phyloP scores from a whole-genome alignment of 2,329 filamentous ascomycete genomes.

The Arthrobotrys conoides region DNA sequence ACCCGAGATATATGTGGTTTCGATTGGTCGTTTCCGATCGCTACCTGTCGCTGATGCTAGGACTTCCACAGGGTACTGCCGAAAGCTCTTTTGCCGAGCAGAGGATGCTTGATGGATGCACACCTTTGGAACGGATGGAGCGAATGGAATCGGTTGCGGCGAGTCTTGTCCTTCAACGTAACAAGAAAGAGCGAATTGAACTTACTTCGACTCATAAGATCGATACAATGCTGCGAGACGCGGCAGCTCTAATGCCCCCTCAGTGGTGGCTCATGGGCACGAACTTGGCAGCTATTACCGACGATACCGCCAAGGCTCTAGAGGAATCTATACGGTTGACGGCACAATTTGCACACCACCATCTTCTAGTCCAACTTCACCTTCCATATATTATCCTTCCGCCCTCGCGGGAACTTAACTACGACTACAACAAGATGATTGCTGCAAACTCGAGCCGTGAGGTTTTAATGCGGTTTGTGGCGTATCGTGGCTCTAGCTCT shows the following conservation, averaged over 20 bases:
- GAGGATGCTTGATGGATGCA: constrained; percentile 64
- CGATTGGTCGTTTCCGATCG: constrained; percentile 69
- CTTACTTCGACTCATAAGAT: constrained; percentile 69
- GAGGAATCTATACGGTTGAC: constrained; percentile 67
- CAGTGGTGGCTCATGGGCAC: constrained; percentile 70
- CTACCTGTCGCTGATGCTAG: constrained; percentile 70
- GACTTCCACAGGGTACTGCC: constrained; percentile 68
- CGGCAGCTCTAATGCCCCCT: constrained; percentile 67
- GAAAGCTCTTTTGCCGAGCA: constrained; percentile 67
- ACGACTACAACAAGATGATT: constrained; percentile 70
- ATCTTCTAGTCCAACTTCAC: constrained; percentile 71
- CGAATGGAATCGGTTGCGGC: constrained; percentile 69
- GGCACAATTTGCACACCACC: constrained; percentile 71
- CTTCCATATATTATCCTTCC: constrained; percentile 72
- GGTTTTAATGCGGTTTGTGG: constrained; percentile 70
- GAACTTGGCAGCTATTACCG: constrained; percentile 56
- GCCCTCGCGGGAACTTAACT: constrained; percentile 64
- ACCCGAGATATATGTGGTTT: constrained; percentile 69
- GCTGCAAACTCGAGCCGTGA: constrained; percentile 71
- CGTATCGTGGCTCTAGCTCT: constrained; percentile 68
- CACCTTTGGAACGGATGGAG: constrained; percentile 69
- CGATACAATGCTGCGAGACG: constrained; percentile 69
- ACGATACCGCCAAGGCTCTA: constrained; percentile 63
- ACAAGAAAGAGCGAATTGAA: constrained; percentile 66
- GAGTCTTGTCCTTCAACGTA: constrained; percentile 70